Evolutionary conservation across 2,329 filamentous ascomycete species (phyloP), one percentile per base, ranked within the genome.

Genomic region (Eurotiales sp.): DNA sequence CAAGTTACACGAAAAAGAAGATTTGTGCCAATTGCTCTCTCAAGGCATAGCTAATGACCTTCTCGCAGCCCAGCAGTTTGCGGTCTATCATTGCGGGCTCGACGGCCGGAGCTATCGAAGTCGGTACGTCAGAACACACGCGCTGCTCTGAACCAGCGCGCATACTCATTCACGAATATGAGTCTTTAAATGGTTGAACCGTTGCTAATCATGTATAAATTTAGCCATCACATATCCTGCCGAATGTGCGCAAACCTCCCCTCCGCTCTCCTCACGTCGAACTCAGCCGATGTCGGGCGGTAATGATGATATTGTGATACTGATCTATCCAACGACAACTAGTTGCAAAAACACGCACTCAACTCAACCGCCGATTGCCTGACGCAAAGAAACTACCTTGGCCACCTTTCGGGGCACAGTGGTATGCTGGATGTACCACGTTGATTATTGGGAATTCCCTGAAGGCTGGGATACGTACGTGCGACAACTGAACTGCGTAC

Each of bases 341-440:
- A 89, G 86, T 97, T 75, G 92, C 92, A 63, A 97, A 97, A 77
- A 97, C 93, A 49, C 81, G 93, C 61, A 88, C 88, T 51, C 93
- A 97, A 72, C 84, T 99, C 64, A 99, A 99, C 71, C 84, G 86
- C 60, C 83, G 85, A 61, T 78, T 97, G 63, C 78, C 87, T 44
- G 85, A 87, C 50, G 86, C 85, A 42, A 78, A 95, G 77, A 96
- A 95, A 76, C 81, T 96, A 25, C 90, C 92, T 48, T 96, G 90
- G 88, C 93, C 93, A 39, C 88, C 89, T 10, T 97, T 97, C 64
- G 93, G 93, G 44, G 78, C 74, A 61, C 90, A 95, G 71, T 99
- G 93, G 93, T 99, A 99, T 71, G 92, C 93, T 11, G 93, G 93
- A 32, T 99, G 93, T 75, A 97, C 93, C 42, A 97, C 93, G 23